Percentiles rank a stretch among this genome's conserved stretches.
Conservation (phyloP, 345 rosid species). For the Geranium rotundifolium region DNA sequence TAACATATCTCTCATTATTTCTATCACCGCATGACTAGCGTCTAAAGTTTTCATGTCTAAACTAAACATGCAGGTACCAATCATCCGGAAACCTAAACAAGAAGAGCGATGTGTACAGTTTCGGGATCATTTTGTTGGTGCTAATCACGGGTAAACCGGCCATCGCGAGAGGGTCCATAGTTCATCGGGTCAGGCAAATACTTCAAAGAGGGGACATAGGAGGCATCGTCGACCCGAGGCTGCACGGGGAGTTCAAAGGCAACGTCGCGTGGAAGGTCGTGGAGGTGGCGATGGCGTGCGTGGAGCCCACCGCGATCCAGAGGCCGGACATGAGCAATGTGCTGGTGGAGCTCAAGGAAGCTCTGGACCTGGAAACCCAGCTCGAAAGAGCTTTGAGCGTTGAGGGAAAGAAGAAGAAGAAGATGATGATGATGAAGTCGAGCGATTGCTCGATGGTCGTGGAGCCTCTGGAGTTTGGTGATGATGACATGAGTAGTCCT, state of each 20-base stretch:
- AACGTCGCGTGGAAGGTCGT: constrained; percentile 33
- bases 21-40: no score
- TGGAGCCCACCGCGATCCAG: constrained; percentile 12
- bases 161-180: constrained; percentile 24
- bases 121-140: constrained; percentile 41
- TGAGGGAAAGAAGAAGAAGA: no score
- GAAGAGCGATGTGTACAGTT: constrained; percentile 52
- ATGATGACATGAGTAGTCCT: no score
- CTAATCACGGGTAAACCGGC: constrained; percentile 40
- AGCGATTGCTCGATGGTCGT: no score
- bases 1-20: no score
- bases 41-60: no score
- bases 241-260: constrained; percentile 17
- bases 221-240: constrained; percentile 29
- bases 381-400: not conserved
- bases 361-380: constrained; percentile 15
- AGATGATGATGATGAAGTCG: no score
- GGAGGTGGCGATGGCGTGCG: constrained; percentile 33
- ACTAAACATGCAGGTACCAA: constrained; percentile 21
- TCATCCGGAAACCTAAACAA: constrained; percentile 9
- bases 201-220: constrained; percentile 25
- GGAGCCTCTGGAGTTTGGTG: no score
- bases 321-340: constrained; percentile 31
- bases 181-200: constrained; percentile 15
- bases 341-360: constrained; percentile 28